Percentiles rank a stretch among this genome's conserved stretches.
Evolutionary conservation across 2,329 filamentous ascomycete species (phyloP).

Genomic region (Fusarium xyrophilum): DNA sequence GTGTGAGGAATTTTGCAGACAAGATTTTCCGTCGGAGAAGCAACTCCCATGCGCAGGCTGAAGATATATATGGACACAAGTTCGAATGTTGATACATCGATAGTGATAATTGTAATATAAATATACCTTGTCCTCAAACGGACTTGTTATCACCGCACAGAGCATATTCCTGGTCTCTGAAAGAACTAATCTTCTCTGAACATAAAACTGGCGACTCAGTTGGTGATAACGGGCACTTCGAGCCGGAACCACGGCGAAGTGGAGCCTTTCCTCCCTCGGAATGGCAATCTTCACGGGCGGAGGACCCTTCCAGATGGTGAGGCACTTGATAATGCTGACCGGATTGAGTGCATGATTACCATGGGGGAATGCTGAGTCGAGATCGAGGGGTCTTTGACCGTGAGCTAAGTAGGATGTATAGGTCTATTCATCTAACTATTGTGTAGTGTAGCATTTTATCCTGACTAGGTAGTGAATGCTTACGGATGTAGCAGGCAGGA

Average conservation of each 20-base stretch:
- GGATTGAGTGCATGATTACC: conserved; percentile 3
- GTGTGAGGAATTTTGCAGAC: conserved; percentile 41
- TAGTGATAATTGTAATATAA: conserved; percentile 31
- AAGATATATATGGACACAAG: conserved; percentile 35
- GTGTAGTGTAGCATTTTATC: too few relatives aligned
- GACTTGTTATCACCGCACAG: neutral
- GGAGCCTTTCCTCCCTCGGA: conserved; percentile 13
- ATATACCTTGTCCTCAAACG: conserved; percentile 21
- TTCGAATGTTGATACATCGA: conserved; percentile 38
- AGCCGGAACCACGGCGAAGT: conserved; percentile 28
- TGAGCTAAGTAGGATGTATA: neutral
- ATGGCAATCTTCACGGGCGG: conserved; percentile 9
- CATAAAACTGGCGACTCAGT: neutral
- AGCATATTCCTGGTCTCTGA: neutral
- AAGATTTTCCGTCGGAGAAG: conserved; percentile 42
- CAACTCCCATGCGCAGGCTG: conserved; percentile 39
- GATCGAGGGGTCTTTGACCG: neutral
- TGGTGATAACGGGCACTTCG: neutral
- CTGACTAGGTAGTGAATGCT: neutral
- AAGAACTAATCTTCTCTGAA: neutral
- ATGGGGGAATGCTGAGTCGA: conserved; percentile 6
- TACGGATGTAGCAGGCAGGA: conserved; percentile 27
- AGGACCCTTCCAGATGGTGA: conserved; percentile 1
- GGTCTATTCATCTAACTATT: neutral
- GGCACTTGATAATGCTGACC: neutral